Evolutionary conservation across 2,329 filamentous ascomycete genomes (phyloP).

Genomic region (Xylariomycetidae sp.): DNA sequence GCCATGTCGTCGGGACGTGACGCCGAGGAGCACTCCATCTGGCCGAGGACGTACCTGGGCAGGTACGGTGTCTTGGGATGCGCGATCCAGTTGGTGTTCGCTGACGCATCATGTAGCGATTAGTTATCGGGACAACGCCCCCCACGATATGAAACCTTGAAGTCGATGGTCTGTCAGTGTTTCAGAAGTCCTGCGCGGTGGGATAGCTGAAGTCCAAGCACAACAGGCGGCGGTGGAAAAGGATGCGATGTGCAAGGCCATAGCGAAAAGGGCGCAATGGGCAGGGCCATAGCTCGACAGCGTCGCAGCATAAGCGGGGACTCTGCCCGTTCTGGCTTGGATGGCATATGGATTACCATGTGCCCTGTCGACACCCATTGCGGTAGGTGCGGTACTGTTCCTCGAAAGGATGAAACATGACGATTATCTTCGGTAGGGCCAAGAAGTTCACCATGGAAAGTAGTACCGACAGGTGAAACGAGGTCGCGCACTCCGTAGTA

Average conservation of each 20-base stretch:
- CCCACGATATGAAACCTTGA: too few species aligned
- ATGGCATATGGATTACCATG: background rate
- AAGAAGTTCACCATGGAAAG: background rate
- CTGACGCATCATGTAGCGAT: too few species aligned
- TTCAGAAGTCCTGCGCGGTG: background rate
- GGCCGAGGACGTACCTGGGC: too few species aligned
- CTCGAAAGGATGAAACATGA: background rate
- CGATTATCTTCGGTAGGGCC: background rate
- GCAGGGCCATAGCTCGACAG: conserved; percentile 1
- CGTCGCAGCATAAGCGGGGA: background rate
- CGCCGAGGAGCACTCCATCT: too few species aligned
- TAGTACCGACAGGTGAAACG: background rate
- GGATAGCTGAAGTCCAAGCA: background rate
- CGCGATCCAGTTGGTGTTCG: too few species aligned
- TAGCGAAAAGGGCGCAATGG: too few species aligned
- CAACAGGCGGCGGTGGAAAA: too few species aligned
- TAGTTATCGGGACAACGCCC: too few species aligned
- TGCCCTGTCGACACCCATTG: background rate
- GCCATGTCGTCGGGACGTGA: too few species aligned
- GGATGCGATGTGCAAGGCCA: too few species aligned
- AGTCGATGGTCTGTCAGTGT: conserved; percentile 4
- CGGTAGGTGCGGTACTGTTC: background rate
- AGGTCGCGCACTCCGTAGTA: background rate
- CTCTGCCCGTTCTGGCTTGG: too few species aligned
- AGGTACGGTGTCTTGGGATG: too few species aligned